Evolutionary conservation across 352 stramenopile species (phyloP).

Genomic region (Phytophthora meadii): DNA sequence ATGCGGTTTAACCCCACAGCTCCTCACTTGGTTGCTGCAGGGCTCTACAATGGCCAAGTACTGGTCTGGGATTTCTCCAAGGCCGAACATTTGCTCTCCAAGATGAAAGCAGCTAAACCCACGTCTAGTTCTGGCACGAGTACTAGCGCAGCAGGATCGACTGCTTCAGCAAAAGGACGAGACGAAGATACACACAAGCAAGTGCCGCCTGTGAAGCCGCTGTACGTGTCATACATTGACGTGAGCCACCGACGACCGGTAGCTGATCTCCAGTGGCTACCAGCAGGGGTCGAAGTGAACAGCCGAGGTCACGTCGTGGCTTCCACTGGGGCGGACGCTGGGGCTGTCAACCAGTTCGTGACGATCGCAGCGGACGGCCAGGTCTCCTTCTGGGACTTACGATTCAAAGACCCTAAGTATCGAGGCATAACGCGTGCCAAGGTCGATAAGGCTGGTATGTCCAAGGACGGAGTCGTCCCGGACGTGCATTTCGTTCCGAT

Average conservation of each 20-base stretch:
- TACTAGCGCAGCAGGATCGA: constrained; percentile 10
- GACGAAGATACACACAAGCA: constrained; percentile 67
- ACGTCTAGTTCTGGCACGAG: constrained; percentile 14
- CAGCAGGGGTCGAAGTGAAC: constrained; percentile 87
- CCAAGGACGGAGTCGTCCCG: constrained; percentile 61
- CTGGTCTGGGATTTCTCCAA: constrained; percentile 93
- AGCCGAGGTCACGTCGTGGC: constrained; percentile 85
- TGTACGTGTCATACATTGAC: constrained; percentile 90
- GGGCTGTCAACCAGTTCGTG: constrained; percentile 90
- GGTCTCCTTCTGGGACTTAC: constrained; percentile 93
- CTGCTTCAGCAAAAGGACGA: constrained; percentile 25
- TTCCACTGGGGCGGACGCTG: constrained; percentile 42
- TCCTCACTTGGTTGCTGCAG: constrained; percentile 83
- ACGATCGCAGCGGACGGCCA: constrained; percentile 92
- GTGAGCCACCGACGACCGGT: constrained; percentile 87
- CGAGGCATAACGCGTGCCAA: constrained; percentile 69
- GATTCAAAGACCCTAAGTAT: constrained; percentile 91
- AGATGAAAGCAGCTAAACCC: constrained; percentile 58
- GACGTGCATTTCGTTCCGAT: constrained; percentile 87
- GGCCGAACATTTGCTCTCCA: constrained; percentile 67
- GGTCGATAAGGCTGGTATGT: constrained; percentile 54
- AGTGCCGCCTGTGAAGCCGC: constrained; percentile 70
- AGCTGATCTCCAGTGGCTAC: constrained; percentile 90
- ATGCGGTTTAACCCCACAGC: constrained; percentile 92
- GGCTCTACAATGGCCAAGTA: constrained; percentile 90